Conservation (phyloP, 345 rosid species). For the Hirschfeldia incana region DNA sequence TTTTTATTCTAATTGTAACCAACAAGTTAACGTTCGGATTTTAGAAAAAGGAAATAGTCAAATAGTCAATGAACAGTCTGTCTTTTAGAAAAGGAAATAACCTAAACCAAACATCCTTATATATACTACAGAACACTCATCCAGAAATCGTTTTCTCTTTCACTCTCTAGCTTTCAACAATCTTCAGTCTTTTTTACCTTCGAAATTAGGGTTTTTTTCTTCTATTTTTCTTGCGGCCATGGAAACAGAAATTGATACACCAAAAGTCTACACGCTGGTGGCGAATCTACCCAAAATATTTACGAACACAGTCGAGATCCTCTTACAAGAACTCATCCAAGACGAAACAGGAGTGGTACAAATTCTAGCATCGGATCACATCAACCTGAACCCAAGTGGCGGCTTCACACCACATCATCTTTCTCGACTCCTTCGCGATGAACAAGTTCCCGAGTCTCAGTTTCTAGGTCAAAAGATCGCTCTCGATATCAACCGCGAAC, state of each 20-base stretch:
- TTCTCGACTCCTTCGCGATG: neutral
- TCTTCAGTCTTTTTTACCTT: neutral
- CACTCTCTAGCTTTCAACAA: neutral
- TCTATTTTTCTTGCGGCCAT: neutral
- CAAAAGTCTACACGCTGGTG: neutral
- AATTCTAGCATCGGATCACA: neutral
- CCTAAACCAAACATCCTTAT: neutral
- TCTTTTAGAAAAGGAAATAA: neutral
- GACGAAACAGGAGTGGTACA: neutral
- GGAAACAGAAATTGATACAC: neutral
- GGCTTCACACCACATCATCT: neutral
- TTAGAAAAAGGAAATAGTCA: neutral
- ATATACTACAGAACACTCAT: neutral
- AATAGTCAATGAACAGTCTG: neutral
- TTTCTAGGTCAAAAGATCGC: neutral
- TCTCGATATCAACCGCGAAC: neutral
- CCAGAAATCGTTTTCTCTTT: neutral
- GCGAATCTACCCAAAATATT: neutral
- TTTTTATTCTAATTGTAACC: neutral
- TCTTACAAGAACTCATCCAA: neutral
- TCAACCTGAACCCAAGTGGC: neutral
- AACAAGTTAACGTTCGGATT: neutral
- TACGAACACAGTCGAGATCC: neutral
- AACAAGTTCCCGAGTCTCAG: neutral
- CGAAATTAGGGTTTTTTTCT: neutral